Base-by-base conservation (phyloP, 2,329 filamentous ascomycete genomes). In the Exophiala xenobiotica region DNA sequence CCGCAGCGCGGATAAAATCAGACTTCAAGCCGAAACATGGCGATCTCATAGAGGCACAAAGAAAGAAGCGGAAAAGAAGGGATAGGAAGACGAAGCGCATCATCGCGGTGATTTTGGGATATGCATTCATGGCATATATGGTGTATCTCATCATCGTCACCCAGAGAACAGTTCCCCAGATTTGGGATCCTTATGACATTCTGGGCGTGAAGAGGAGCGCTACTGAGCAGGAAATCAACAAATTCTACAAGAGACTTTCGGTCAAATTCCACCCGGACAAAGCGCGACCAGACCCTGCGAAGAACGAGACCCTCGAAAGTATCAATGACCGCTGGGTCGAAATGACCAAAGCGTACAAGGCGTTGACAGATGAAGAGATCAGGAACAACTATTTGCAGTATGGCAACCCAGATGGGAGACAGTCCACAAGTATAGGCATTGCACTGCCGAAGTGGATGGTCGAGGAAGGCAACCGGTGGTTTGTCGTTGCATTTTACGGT, bases 141-240 rank as follows among this genome's bases (percentile, higher is more conserved):
- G 76, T 87, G 22, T 99, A 97, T 70, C 79, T 99, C 54, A 96
- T 97, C 67, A 69, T 85, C 54, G 85, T 87, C 43, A 93, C 90
- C 49, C 82, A 88, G 62, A 81, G 81, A 51, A 82, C 83, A 1
- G 71, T 78, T 23, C 80, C 84, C 41, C 90, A 93, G 73, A 79
- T 96, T 51, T 99, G 92, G 88, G 95, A 99, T 72, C 93, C 93
- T 1, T 99, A 97, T 73, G 88, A 95, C 61, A 95, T 99, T 63
- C 75, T 99, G 51, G 89, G 88, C 39, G 80, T 99, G 50, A 83
- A 88, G 61, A 87, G 91, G 71, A 89, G 86, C 54, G 81, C 88
- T 26, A 85, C 81, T 51, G 93, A 97, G 72, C 93, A 90, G 74
- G 79, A 88, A 61, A 97, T 99, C 76, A 96, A 95, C 73, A 87